Evolutionary conservation across 2,329 filamentous ascomycete genomes (phyloP), one percentile per base, ranked within the genome.

Genomic region (Polychaeton citri): DNA sequence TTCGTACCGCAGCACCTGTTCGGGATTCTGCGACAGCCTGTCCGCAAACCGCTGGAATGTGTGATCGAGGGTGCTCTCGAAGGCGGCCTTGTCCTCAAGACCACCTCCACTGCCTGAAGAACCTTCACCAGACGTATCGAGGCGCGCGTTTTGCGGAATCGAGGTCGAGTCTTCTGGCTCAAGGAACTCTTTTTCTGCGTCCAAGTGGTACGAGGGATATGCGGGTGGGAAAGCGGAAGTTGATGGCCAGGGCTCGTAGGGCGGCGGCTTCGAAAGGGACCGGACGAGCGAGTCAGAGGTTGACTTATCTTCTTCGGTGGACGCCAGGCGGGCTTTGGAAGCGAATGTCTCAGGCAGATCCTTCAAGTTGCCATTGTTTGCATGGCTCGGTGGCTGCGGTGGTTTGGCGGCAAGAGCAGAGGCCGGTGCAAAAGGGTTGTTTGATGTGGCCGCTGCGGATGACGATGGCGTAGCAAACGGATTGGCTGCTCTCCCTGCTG

Each of bases 161-260:
- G 60, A 59, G 36, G 62, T 60, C 36, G 63, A 63, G 19, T 63
- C 58, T 46, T 76, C 53, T 13, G 59, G 56, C 42, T 84, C 83
- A 18, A 96, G 72, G 3, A 81, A 82, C 59, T 98, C 90, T 61
- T 84, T 93, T 52, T 94, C 88, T 35, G 88, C 88, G 48, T 96
- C 90, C 34, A 79, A 69, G 63, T 85, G 83, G 53, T 80, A 81
- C 19, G 72, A 63, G 1, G 84, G 80, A 59, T 87, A 96, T 0
- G 85, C 66, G 1, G 66, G 42, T 0, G 84, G 81, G 46, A 82
- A 79, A 0, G 69, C 61, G 2, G 74, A 66, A 26, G 67, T 61
- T 9, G 69, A 54, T 1, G 88, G 88, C 87, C 87, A 96, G 6
- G 84, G 79, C 46, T 85, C 74, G 41, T 48, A 40, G 38, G 39